These are phyloP conservation scores for Suhomyces emberorum DNA, from an alignment of 805 yeast genomes.

Conservation along the genomic window DNA sequence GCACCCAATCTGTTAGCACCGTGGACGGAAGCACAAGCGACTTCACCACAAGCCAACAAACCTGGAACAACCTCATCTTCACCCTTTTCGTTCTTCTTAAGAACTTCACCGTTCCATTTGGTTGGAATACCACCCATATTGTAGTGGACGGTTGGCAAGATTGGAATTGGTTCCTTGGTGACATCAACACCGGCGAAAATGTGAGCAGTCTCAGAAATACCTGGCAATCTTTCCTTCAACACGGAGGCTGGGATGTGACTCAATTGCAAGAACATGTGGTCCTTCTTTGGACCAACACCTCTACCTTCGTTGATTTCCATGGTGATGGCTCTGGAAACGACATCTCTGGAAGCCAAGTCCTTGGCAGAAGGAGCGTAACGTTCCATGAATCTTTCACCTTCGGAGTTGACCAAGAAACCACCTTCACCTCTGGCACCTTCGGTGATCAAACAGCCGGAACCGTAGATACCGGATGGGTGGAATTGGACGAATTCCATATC, in stretches of 20 bases:
- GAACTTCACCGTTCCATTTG: conserved; percentile 92
- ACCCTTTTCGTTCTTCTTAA: conserved; percentile 79
- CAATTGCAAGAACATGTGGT: conserved; percentile 92
- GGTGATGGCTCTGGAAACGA: conserved; percentile 96
- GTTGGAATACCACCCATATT: conserved; percentile 99
- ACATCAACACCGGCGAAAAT: conserved; percentile 99
- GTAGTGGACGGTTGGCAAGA: conserved; percentile 96
- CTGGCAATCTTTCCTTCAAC: conserved; percentile 93
- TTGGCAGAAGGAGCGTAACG: conserved; percentile 98
- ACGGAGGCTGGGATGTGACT: conserved; percentile 91
- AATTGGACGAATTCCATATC: conserved; percentile 97
- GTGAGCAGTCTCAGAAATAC: conserved; percentile 97
- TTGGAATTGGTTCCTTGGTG: conserved; percentile 98
- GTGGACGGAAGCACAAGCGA: conserved; percentile 98
- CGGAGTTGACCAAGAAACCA: conserved; percentile 92
- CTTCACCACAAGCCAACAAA: conserved; percentile 95
- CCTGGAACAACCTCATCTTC: conserved; percentile 92
- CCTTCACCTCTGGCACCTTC: conserved; percentile 99
- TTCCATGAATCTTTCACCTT: conserved; percentile 99
- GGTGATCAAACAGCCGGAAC: conserved; percentile 97
- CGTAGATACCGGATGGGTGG: conserved; percentile 99
- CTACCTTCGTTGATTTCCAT: conserved; percentile 98
- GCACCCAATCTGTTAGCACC: conserved; percentile 99
- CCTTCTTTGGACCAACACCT: conserved; percentile 96
- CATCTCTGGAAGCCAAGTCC: conserved; percentile 98